phyloP scores from a whole-genome alignment of 2,329 filamentous ascomycete genomes.

The Nemania abortiva region DNA sequence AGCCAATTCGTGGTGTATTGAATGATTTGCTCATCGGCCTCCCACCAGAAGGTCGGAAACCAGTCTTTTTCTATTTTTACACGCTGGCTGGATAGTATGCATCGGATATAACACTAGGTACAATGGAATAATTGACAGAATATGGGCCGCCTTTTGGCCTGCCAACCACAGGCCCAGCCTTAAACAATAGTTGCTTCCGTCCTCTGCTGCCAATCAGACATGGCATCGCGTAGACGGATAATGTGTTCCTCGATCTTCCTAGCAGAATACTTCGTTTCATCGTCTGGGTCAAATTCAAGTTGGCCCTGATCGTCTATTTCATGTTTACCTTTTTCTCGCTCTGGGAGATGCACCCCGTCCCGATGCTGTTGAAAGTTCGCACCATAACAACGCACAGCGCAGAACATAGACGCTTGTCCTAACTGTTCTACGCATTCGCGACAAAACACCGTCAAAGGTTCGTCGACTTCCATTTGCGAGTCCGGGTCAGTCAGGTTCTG shows the following conservation, averaged over 20 bases:
- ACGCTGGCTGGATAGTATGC: neutral
- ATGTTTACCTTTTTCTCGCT: conserved; percentile 45
- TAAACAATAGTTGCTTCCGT: conserved; percentile 30
- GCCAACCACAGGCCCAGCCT: neutral
- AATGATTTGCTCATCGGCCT: neutral
- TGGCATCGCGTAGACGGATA: conserved; percentile 46
- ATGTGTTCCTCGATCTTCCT: conserved; percentile 48
- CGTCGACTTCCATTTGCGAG: conserved; percentile 53
- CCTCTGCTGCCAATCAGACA: conserved; percentile 43
- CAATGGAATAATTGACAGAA: neutral
- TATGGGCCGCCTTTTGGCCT: neutral
- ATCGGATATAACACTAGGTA: neutral
- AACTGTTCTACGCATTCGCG: conserved; percentile 56
- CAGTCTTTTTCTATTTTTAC: neutral
- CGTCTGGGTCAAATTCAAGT: conserved; percentile 44
- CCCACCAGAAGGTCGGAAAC: neutral
- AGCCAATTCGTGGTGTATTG: neutral
- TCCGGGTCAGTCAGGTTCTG: conserved; percentile 56
- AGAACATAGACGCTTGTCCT: conserved; percentile 56
- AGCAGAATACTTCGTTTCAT: conserved; percentile 46
- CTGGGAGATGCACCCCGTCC: conserved; percentile 51
- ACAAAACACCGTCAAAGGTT: conserved; percentile 54
- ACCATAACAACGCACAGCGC: conserved; percentile 58
- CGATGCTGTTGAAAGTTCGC: conserved; percentile 58
- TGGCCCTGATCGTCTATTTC: conserved; percentile 46